Evolutionary conservation across 495 filamentous ascomycete genomes (phyloP), one percentile per base, ranked within the genome.

Genomic region (Recurvomyces mirabilis): DNA sequence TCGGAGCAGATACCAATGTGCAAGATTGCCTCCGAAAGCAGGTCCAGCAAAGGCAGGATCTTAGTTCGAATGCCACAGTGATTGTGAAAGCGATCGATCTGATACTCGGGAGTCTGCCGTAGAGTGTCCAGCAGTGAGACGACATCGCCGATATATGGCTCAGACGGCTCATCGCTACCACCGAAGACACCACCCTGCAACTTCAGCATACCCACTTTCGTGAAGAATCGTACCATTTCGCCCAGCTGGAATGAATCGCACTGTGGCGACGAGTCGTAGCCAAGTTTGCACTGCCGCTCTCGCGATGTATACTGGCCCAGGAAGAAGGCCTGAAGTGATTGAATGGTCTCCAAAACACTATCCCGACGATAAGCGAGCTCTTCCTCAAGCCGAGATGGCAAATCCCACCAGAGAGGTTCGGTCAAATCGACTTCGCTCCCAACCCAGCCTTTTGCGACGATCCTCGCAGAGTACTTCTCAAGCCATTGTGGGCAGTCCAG

Each of bases 221-320:
- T 56, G 20, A 94, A 78, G 59, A 93, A 94, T 29, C 82, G 81
- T 47, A 84, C 63, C 69, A 87, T 86, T 62, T 93, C 83, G 13
- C 87, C 87, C 0, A 93, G 70, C 54, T 93, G 84, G 59, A 84
- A 94, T 4, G 79, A 76, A 61, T 94, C 87, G 59, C 87, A 94
- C 47, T 81, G 73, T 13, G 70, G 65, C 29, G 75, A 81, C 26
- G 79, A 79, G 45, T 79, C 81, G 56, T 89, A 86, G 29, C 82
- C 83, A 0, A 82, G 73, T 42, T 77, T 78, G 60, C 87, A 94
- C 54, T 88, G 70, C 17, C 65, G 54, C 30, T 73, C 62, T 14
- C 62, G 57, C 11, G 75, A 79, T 4, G 68, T 70, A 60, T 88
- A 94, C 0, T 79, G 65, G 11, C 67, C 60, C 9, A 91, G 61